Base-by-base conservation (phyloP, 1,284 basidiomycete species). In the Fomitopsis pinicola region DNA sequence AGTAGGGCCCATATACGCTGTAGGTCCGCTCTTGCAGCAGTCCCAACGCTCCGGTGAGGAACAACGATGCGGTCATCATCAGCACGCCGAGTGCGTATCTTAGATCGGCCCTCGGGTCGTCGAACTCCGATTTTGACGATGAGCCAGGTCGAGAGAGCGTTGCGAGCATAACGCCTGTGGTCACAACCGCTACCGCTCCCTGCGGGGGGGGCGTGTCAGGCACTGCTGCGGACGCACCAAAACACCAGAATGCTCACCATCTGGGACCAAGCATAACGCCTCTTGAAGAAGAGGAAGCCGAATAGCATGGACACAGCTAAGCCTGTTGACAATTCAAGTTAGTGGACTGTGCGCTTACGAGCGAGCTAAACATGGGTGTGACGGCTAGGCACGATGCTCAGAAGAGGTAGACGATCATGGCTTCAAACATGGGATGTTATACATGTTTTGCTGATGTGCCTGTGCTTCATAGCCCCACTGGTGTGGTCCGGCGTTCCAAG, bases 11-110 rank as follows among this genome's bases (percentile, higher is more conserved):
- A 66, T 89, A 88, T 58, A 76, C 81, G 50, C 75, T 78, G 70
- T 92, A 97, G 2, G 93, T 94, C 56, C 78, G 78, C 72, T 96
- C 94, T 79, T 96, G 94, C 57, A 92, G 80, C 26, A 93, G 70
- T 0, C 94, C 94, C 59, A 94, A 82, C 12, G 87, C 75, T 0
- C 88, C 91, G 0, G 89, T 90, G 44, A 92, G 79, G 58, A 95
- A 73, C 14, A 95, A 77, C 0, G 93, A 92, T 1, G 83, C 67
- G 8, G 84, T 76, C 45, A 96, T 82, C 79, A 95, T 85, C 10
- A 74, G 66, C n/a, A 96, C 83, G 6, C 94, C 94, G 1, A 82
- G 76, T 0, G 81, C 66, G 69, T 95, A 95, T 65, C 78, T 77
- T 26, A 72, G 68, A 15, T 77, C 45, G 60, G 84, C 80, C 15